Base-by-base conservation (phyloP, 768 basidiomycete species). In the Amanita phalloides region DNA sequence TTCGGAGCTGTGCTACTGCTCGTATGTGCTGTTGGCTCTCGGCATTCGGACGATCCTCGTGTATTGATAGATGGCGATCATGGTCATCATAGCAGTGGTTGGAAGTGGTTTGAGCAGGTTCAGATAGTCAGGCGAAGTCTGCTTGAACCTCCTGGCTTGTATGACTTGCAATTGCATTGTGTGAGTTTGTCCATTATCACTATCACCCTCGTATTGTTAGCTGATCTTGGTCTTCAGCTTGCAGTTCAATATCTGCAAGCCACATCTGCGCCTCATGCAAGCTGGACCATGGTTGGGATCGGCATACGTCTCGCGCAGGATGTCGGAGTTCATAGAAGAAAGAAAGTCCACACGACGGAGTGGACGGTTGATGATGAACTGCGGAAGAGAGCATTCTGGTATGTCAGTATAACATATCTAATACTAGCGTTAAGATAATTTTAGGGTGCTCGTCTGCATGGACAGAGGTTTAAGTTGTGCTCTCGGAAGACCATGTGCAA, bases 241-340 rank as follows among this genome's bases (percentile, higher is more conserved):
- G 68, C 74, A 8, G 72, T 76, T 0, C 60, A 72, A 56, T 82
- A 73, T 62, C 66, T 81, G 20, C 74, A 76, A 57, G 79, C 78
- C 0, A 76, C 77, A 0, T 78, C 77, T 0, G 74, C 77, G 0
- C 81, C 81, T 2, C 81, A 84, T 49, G 73, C 77, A 9, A 77
- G 74, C 51, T 90, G 88, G 88, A 78, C 77, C 3, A 64, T 84
- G 46, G 73, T 82, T 28, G 85, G 86, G 3, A 72, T 88, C 37
- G 85, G 85, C 23, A 73, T 91, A 36, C 79, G 88, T 3, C 66
- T 84, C 26, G 81, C 83, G 0, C 84, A 90, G 61, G 89, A 93
- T 57, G 80, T 89, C 11, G 82, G 90, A 20, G 84, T 81, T 0
- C 90, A 92, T 63, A 59, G 74, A 25, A 59, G 74, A 20, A 60